phyloP scores from a whole-genome alignment of 331 rosid species.

The Prunus yedoensis region DNA sequence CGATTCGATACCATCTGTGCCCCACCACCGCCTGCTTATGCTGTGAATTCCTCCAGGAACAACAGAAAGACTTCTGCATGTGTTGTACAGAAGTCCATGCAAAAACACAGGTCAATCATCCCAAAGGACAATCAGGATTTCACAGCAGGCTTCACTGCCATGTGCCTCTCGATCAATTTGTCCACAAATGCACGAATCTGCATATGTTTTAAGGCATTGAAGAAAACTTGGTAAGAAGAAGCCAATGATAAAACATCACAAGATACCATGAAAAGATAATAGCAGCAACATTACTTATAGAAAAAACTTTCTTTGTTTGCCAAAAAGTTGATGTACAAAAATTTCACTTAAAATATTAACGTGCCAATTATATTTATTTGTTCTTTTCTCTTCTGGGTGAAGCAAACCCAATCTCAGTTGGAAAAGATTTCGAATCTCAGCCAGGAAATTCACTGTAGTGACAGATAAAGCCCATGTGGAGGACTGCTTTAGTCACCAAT shows the following conservation, averaged over 20 bases:
- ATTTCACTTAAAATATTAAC: neutral
- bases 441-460: constrained; percentile 15
- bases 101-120: constrained; percentile 24
- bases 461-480: neutral
- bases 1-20: constrained; percentile 16
- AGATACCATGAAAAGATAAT: constrained; percentile 1
- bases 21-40: constrained; percentile 22
- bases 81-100: constrained; percentile 19
- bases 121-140: constrained; percentile 46
- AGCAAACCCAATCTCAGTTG: neutral
- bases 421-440: neutral
- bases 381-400: neutral
- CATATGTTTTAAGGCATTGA: constrained; percentile 36
- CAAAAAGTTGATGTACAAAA: neutral
- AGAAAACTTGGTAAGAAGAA: constrained; percentile 15
- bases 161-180: constrained; percentile 82
- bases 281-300: neutral
- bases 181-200: constrained; percentile 98
- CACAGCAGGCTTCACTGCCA: constrained; percentile 46
- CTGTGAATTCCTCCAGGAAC: constrained; percentile 34
- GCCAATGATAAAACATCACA: constrained; percentile 21
- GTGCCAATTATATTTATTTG: neutral
- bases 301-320: neutral
- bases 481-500: neutral
- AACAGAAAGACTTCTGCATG: constrained; percentile 23